phyloP scores from a whole-genome alignment of 2,329 filamentous ascomycete genomes.

The Penicillium sp. region DNA sequence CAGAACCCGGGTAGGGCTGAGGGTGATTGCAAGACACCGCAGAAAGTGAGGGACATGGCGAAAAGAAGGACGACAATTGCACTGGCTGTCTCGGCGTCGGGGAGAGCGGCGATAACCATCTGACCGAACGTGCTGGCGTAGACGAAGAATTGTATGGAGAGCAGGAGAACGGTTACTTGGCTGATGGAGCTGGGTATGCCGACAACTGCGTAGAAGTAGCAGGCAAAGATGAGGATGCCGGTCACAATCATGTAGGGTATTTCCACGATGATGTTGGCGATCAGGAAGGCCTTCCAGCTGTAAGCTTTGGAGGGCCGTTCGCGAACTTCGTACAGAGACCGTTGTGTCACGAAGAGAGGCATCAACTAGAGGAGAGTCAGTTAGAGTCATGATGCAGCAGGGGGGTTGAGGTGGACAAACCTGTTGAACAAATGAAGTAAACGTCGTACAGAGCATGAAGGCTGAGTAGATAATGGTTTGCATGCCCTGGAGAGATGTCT shows the following conservation, averaged over 20 bases:
- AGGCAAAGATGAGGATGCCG: conserved; percentile 72
- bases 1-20: conserved; percentile 67
- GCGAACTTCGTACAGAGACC: conserved; percentile 78
- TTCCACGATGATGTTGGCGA: conserved; percentile 80
- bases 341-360: conserved; percentile 81
- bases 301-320: conserved; percentile 84
- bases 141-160: conserved; percentile 72
- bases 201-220: conserved; percentile 80
- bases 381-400: conserved; percentile 40
- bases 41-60: conserved; percentile 79
- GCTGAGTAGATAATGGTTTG: conserved; percentile 85
- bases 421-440: conserved; percentile 48
- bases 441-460: conserved; percentile 78
- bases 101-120: conserved; percentile 74
- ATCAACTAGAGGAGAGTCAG: conserved; percentile 55
- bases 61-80: conserved; percentile 76
- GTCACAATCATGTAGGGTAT: conserved; percentile 79
- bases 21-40: conserved; percentile 67
- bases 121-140: conserved; percentile 81
- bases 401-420: conserved; percentile 59
- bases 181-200: conserved; percentile 64
- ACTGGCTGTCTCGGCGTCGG: conserved; percentile 71
- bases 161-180: conserved; percentile 75
- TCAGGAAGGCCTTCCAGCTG: conserved; percentile 81
- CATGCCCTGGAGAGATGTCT: conserved; percentile 71